These are phyloP conservation scores for Osmanthus fragrans DNA, from an alignment of 257 asterid species.

Conservation along the genomic window DNA sequence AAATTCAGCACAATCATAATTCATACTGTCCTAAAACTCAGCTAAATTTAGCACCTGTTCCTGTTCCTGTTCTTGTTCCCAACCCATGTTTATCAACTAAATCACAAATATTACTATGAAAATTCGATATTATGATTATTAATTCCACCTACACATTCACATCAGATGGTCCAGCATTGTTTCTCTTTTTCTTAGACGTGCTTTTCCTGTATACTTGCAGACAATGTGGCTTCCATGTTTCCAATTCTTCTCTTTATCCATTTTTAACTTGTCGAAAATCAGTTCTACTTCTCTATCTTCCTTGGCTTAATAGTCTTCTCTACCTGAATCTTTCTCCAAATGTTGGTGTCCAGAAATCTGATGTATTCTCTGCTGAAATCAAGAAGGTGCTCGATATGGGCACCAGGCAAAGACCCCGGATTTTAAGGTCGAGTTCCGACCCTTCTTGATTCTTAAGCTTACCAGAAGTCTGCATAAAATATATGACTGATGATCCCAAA, in stretches of 20 bases:
- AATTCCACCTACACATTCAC: constrained; percentile 35
- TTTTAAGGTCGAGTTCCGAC: constrained; percentile 32
- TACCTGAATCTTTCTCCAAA: constrained; percentile 44
- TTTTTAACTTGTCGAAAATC: constrained; percentile 15
- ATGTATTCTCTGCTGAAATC: constrained; percentile 40
- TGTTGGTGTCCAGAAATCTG: constrained; percentile 53
- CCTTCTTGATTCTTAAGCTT: constrained; percentile 30
- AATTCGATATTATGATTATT: constrained; percentile 22
- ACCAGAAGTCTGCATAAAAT: constrained; percentile 23
- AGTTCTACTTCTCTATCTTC: not conserved
- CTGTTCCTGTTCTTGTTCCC: constrained; percentile 82
- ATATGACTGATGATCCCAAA: not conserved
- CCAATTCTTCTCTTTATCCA: constrained; percentile 6
- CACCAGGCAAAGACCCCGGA: constrained; percentile 50
- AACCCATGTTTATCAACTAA: constrained; percentile 21
- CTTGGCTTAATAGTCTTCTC: not conserved
- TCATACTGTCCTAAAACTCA: constrained; percentile 31
- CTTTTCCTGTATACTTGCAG: constrained; percentile 24
- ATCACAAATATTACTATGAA: constrained; percentile 25
- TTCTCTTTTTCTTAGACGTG: constrained; percentile 41
- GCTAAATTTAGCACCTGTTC: constrained; percentile 86
- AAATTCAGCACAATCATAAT: constrained; percentile 55
- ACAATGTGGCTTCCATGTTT: constrained; percentile 23
- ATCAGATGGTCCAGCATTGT: constrained; percentile 61
- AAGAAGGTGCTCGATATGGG: constrained; percentile 53